A percentile compares a stretch with the other conserved stretches of the same genome.
Evolutionary conservation across 2,329 filamentous ascomycete genomes (phyloP).

Genomic region (Colletotrichum sansevieriae): DNA sequence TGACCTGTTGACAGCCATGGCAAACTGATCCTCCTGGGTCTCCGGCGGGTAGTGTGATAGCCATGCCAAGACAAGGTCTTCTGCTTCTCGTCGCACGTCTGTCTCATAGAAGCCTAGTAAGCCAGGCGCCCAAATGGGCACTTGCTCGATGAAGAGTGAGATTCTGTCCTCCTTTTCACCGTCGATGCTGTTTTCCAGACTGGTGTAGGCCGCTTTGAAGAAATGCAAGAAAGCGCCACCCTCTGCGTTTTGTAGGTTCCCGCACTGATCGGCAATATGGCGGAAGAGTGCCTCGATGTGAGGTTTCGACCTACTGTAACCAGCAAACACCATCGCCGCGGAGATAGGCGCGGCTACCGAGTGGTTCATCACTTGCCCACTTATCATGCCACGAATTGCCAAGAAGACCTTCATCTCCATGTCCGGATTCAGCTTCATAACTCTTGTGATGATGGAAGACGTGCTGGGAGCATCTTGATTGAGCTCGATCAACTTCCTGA

Average conservation of each 20-base stretch:
- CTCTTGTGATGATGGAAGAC: constrained; percentile 67
- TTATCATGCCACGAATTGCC: constrained; percentile 67
- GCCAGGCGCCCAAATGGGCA: constrained; percentile 64
- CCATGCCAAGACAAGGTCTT: constrained; percentile 58
- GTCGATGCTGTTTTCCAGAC: constrained; percentile 47
- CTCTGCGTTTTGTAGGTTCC: constrained; percentile 60
- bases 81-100: constrained; percentile 56
- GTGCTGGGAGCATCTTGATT: constrained; percentile 68
- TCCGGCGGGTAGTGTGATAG: constrained; percentile 46
- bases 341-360: constrained; percentile 69
- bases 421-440: constrained; percentile 65
- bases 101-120: constrained; percentile 62
- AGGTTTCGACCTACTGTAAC: constrained; percentile 52
- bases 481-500: constrained; percentile 75
- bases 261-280: constrained; percentile 60
- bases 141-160: constrained; percentile 46
- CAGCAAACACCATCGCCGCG: constrained; percentile 68
- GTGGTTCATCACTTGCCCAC: constrained; percentile 61
- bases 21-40: constrained; percentile 49
- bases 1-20: constrained; percentile 51
- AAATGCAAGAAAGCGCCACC: constrained; percentile 64
- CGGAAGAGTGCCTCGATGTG: constrained; percentile 55
- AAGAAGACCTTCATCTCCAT: constrained; percentile 66
- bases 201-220: constrained; percentile 48
- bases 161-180: constrained; percentile 43